phyloP scores from a whole-genome alignment of 2,329 filamentous ascomycete species.

The Cordyceps javanica region DNA sequence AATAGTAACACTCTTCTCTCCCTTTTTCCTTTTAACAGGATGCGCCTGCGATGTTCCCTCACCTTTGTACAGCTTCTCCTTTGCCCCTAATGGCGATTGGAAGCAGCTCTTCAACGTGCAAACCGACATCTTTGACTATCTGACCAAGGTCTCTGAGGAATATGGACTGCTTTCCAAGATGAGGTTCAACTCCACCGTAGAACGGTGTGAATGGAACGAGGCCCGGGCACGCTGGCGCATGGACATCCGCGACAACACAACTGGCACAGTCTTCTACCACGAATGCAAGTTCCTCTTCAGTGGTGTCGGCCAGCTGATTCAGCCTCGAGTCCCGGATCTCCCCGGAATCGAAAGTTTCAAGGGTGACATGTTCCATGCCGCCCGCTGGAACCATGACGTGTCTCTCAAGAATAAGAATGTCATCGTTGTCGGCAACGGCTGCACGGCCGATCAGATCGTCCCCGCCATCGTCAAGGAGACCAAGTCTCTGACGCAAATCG shows the following conservation, averaged over 20 bases:
- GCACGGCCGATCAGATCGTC: slow-evolving; percentile 48
- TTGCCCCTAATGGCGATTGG: slow-evolving; percentile 56
- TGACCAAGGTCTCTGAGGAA: slow-evolving; percentile 43
- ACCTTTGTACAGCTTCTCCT: slow-evolving; percentile 56
- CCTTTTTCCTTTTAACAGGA: slow-evolving; percentile 16
- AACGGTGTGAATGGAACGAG: slow-evolving; percentile 33
- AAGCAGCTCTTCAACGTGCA: slow-evolving; percentile 49
- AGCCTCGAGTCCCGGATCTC: slow-evolving; percentile 34
- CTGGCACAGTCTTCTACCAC: slow-evolving; percentile 22
- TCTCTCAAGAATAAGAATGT: slow-evolving; percentile 42
- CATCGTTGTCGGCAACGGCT: slow-evolving; percentile 50
- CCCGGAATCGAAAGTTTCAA: slow-evolving; percentile 44
- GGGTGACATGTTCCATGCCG: slow-evolving; percentile 48
- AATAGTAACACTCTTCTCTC: background rate
- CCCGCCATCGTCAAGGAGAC: slow-evolving; percentile 34
- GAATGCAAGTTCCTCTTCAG: slow-evolving; percentile 36
- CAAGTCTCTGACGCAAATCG: slow-evolving; percentile 33
- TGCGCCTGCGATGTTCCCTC: slow-evolving; percentile 53
- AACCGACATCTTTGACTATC: slow-evolving; percentile 51
- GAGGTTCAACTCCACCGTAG: slow-evolving; percentile 31
- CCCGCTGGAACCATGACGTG: slow-evolving; percentile 46
- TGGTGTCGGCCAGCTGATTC: slow-evolving; percentile 28
- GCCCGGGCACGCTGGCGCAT: slow-evolving; percentile 29
- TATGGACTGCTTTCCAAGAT: slow-evolving; percentile 35
- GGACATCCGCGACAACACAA: slow-evolving; percentile 21